Evolutionary conservation across 306 rosid species (phyloP).

Genomic region (Corylus avellana): DNA sequence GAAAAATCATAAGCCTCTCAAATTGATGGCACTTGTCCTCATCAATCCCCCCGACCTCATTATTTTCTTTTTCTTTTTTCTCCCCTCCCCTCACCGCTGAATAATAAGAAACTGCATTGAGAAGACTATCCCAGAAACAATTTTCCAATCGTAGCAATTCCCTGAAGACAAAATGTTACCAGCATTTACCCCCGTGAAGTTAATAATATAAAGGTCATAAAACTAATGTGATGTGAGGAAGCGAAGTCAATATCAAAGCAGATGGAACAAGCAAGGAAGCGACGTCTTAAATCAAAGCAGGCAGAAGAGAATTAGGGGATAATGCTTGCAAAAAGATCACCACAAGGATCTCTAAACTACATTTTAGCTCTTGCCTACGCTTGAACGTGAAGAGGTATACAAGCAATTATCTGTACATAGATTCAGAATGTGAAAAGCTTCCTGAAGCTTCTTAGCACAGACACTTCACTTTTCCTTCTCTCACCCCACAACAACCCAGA

Average conservation of each 20-base stretch:
- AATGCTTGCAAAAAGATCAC: background rate
- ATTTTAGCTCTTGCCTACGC: background rate
- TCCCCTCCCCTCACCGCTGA: background rate
- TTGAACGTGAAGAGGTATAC: background rate
- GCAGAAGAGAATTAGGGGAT: background rate
- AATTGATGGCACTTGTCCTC: too few species aligned
- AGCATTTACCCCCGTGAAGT: background rate
- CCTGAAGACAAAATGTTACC: background rate
- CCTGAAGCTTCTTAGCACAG: background rate
- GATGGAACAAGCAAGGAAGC: background rate
- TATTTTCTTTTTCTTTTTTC: too few species aligned
- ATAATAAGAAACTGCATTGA: background rate
- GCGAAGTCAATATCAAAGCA: background rate
- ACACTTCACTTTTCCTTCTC: background rate
- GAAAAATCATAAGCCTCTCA: too few species aligned
- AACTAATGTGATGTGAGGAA: background rate
- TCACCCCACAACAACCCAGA: background rate
- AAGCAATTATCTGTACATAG: background rate
- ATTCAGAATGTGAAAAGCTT: background rate
- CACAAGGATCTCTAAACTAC: conserved; percentile 3
- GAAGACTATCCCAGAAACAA: background rate
- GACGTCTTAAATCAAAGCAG: background rate
- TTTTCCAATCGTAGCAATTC: background rate
- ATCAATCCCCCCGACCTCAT: too few species aligned
- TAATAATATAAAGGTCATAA: background rate